A percentile compares a stretch with the other conserved stretches of the same genome.
Evolutionary conservation across 306 rosid genomes (phyloP).

Genomic region (Hippophae gyantsensis): DNA sequence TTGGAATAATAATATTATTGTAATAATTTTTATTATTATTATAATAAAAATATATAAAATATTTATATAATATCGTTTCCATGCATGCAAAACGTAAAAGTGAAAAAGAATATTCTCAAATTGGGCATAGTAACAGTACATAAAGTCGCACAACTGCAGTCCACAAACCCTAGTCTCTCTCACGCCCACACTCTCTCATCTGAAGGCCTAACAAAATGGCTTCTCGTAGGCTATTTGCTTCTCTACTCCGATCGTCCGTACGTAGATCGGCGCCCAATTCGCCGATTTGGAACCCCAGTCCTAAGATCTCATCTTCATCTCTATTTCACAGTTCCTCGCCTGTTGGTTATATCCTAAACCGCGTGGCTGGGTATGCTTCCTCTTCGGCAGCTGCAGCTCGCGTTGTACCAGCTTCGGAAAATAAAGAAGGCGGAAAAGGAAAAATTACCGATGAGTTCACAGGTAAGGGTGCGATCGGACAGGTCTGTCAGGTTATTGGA

Average conservation of each 20-base stretch:
- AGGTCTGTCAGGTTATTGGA: constrained; percentile 92
- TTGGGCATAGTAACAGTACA: constrained; percentile 7
- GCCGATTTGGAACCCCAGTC: constrained; percentile 35
- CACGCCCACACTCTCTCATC: neutral
- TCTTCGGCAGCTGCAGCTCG: constrained; percentile 48
- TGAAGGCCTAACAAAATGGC: constrained; percentile 51
- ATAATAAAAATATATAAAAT: too few relatives aligned
- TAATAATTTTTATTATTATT: too few relatives aligned
- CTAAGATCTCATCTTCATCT: constrained; percentile 35
- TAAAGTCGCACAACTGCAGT: constrained; percentile 18
- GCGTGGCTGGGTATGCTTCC: constrained; percentile 64
- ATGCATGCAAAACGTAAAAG: neutral
- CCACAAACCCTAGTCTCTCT: constrained; percentile 51
- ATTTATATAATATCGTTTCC: too few relatives aligned
- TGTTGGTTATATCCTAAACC: constrained; percentile 47
- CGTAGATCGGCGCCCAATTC: constrained; percentile 61
- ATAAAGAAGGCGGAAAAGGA: constrained; percentile 32
- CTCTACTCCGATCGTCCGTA: constrained; percentile 63
- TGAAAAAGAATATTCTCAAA: neutral
- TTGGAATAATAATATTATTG: too few relatives aligned
- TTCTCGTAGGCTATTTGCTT: constrained; percentile 62
- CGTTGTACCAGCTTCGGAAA: constrained; percentile 22
- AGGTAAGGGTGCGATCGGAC: constrained; percentile 78
- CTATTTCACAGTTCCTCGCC: constrained; percentile 46
- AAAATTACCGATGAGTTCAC: constrained; percentile 79